Base-by-base conservation (phyloP, 495 filamentous ascomycete species). In the Neurospora sp. region DNA sequence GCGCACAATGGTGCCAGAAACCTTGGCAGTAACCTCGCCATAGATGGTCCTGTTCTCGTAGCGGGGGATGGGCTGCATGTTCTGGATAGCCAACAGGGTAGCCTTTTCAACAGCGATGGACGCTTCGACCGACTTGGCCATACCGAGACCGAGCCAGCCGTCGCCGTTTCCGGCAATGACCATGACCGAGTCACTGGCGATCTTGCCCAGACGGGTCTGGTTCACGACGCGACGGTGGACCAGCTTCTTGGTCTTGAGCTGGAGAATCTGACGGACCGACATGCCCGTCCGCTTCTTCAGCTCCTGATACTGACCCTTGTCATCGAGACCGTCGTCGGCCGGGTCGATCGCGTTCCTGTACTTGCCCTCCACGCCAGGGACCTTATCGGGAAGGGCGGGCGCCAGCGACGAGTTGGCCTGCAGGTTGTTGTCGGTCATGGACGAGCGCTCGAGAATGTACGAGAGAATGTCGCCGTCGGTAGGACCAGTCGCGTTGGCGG, bases 181-280 rank as follows among this genome's bases (percentile, higher is more conserved):
- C 54, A 97, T 82, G 74, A 85, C 82, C 80, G 94, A 96, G 11
- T 86, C 74, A 78, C 89, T 90, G 71, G 83, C 83, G 72, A 98
- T 89, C 88, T 98, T 99, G 77, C 96, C 96, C 82, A 99, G 89
- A 85, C 94, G 92, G 39, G 96, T 98, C 87, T 97, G 94, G 83
- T 99, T 99, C 74, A 87, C 84, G 66, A 99, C 96, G 2, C 80
- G 80, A 77, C 94, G 91, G 4, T 73, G 72, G 27, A 97, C 92
- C 37, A 99, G 78, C 14, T 83, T 82, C 85, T 93, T 96, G 31
- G 85, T 81, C 35, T 84, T 82, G 70, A 93, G 81, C 1, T 76
- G 54, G 14, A 82, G 62, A 69, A 98, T 88, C 46, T 92, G 79
- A 9, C 82, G 72, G 73, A 86, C 77, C 11, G 80, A 84, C 82